A percentile compares a stretch with the other conserved stretches of the same genome.
phyloP scores from a whole-genome alignment of 495 filamentous ascomycete genomes.

The Annulohypoxylon nitens region DNA sequence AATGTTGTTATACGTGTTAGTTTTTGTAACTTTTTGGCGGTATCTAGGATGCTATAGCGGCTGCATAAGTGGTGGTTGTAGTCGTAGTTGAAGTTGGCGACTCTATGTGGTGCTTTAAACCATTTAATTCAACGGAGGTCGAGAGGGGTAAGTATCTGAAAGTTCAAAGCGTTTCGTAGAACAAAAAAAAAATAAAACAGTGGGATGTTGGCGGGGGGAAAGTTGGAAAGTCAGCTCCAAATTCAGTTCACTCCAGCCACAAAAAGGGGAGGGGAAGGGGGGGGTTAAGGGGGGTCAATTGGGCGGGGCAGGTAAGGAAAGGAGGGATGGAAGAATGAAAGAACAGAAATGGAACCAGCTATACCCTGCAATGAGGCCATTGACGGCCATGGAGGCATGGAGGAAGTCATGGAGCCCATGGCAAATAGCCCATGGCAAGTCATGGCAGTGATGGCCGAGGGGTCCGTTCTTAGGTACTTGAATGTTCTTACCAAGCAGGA shows the following conservation, averaged over 20 bases:
- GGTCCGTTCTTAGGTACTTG: constrained; percentile 19
- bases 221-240: constrained; percentile 27
- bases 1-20: constrained; percentile 18
- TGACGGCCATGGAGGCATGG: not conserved
- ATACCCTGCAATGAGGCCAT: constrained; percentile 7
- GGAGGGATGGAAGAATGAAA: constrained; percentile 40
- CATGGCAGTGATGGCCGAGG: constrained; percentile 30
- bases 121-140: constrained; percentile 6
- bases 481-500: constrained; percentile 18
- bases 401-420: not conserved
- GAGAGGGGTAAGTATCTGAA: constrained; percentile 12
- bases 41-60: not conserved
- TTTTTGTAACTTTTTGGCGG: not conserved
- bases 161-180: constrained; percentile 19
- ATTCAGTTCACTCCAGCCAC: constrained; percentile 42
- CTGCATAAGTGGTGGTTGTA: not conserved
- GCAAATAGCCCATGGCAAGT: not conserved
- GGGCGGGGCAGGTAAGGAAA: constrained; percentile 35
- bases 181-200: constrained; percentile 20
- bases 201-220: constrained; percentile 43
- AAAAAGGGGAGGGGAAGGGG: constrained; percentile 35
- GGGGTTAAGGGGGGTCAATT: not conserved
- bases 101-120: not conserved
- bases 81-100: not conserved
- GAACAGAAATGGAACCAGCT: constrained; percentile 39